Conservation (phyloP, 2,329 filamentous ascomycete species). For the Colletotrichum trifolii region DNA sequence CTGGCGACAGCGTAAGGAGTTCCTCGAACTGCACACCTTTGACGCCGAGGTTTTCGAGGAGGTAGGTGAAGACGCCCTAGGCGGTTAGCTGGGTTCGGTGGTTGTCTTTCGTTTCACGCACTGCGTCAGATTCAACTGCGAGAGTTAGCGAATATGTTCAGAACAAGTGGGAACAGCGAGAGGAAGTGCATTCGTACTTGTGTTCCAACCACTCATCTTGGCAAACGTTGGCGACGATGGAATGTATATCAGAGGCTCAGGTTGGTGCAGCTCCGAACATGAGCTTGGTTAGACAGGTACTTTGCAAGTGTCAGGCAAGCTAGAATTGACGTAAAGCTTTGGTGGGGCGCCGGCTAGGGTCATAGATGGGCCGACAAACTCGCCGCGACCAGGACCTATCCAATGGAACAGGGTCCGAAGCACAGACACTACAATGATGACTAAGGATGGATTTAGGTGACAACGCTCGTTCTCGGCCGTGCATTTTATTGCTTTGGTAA, state of each 20-base stretch:
- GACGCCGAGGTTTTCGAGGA: slow-evolving; percentile 91
- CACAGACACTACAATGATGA: no score
- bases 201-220: slow-evolving; percentile 90
- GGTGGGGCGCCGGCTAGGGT: slow-evolving; percentile 31
- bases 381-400: background rate
- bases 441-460: no score
- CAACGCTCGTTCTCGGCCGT: no score
- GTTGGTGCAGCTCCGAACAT: no score
- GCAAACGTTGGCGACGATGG: background rate
- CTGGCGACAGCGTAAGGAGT: slow-evolving; percentile 86
- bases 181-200: slow-evolving; percentile 64
- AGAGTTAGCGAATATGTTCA: background rate
- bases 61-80: slow-evolving; percentile 94
- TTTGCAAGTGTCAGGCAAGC: background rate
- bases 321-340: slow-evolving; percentile 20
- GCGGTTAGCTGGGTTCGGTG: slow-evolving; percentile 4
- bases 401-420: background rate
- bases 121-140: slow-evolving; percentile 90
- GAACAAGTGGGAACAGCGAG: slow-evolving; percentile 9
- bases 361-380: slow-evolving; percentile 30
- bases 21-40: slow-evolving; percentile 97
- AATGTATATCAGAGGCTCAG: no score
- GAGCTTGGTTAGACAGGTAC: background rate
- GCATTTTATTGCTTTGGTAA: no score
- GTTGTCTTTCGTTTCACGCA: slow-evolving; percentile 57